Percentiles rank a stretch among this genome's conserved stretches.
Evolutionary conservation across 495 filamentous ascomycete genomes (phyloP).

Genomic region (Margaritispora aquatica): DNA sequence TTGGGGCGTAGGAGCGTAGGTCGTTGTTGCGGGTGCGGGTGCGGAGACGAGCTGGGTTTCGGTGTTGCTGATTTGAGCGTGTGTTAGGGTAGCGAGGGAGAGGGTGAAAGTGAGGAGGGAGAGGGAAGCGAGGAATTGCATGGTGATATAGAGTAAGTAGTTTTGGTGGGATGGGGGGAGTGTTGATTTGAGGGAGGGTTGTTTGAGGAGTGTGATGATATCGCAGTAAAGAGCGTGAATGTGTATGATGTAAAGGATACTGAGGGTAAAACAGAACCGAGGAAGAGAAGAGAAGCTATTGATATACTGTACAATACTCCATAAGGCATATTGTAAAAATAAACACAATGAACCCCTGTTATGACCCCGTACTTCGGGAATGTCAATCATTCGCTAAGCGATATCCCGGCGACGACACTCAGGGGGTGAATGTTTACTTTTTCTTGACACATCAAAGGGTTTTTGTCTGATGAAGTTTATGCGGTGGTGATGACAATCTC

Average conservation of each 20-base stretch:
- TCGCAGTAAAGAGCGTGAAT: neutral
- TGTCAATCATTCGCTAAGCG: neutral
- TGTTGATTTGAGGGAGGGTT: neutral
- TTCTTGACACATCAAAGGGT: neutral
- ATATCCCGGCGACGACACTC: neutral
- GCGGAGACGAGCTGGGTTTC: too few relatives aligned
- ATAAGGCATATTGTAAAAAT: neutral
- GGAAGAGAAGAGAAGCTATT: neutral
- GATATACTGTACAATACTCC: neutral
- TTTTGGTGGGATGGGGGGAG: too few relatives aligned
- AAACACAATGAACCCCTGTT: neutral
- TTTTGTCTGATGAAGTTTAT: neutral
- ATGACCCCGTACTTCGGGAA: neutral
- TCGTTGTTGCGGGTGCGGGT: neutral
- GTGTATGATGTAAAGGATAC: neutral
- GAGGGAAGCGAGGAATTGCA: neutral
- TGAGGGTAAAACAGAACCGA: too few relatives aligned
- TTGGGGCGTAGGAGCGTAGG: neutral
- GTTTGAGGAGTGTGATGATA: neutral
- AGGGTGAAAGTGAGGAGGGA: neutral
- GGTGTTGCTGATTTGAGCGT: neutral
- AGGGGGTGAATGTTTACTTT: neutral
- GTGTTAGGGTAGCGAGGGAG: neutral
- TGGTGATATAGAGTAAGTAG: neutral
- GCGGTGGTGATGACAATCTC: neutral